A percentile compares a stretch with the other conserved stretches of the same genome.
Conservation (phyloP, 148 eudicot genomes). For the Chenopodium suecicum region DNA sequence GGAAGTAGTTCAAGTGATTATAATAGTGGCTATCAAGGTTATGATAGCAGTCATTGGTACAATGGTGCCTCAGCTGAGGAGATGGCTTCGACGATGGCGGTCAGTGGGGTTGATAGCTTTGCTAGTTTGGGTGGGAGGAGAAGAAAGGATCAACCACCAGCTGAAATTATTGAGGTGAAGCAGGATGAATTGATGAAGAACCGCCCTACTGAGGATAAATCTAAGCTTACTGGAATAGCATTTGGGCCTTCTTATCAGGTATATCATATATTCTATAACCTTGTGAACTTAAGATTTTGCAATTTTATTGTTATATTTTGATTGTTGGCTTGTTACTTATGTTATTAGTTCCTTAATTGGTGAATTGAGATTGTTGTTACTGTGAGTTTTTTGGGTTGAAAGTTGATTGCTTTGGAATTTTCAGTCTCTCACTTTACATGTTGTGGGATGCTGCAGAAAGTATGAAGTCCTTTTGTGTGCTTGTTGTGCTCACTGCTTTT, state of each 20-base stretch:
- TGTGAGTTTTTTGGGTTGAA: not conserved
- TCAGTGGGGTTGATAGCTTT: conserved; percentile 36
- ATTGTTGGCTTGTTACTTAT: not conserved
- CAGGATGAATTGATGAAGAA: conserved; percentile 95
- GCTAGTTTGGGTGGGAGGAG: conserved; percentile 58
- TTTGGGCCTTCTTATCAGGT: conserved; percentile 96
- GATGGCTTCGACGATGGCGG: conserved; percentile 32
- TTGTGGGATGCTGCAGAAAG: not conserved
- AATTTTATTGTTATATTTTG: not conserved
- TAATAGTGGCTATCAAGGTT: conserved; percentile 13
- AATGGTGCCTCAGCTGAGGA: conserved; percentile 39
- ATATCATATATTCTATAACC: not conserved
- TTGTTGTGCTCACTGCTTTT: not conserved
- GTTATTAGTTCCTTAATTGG: not conserved
- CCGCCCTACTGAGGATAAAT: conserved; percentile 76
- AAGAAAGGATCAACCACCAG: conserved; percentile 59
- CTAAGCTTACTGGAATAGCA: conserved; percentile 72
- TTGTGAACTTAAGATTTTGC: not conserved
- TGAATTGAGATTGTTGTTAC: not conserved
- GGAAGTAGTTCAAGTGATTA: conserved; percentile 10
- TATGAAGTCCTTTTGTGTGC: not conserved
- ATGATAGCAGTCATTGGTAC: conserved; percentile 31
- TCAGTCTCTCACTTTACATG: not conserved
- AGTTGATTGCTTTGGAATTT: conserved; percentile 1
- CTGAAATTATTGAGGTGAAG: conserved; percentile 77